phyloP scores from a whole-genome alignment of 2,329 filamentous ascomycete genomes.

The Dactylellina parvicollis region DNA sequence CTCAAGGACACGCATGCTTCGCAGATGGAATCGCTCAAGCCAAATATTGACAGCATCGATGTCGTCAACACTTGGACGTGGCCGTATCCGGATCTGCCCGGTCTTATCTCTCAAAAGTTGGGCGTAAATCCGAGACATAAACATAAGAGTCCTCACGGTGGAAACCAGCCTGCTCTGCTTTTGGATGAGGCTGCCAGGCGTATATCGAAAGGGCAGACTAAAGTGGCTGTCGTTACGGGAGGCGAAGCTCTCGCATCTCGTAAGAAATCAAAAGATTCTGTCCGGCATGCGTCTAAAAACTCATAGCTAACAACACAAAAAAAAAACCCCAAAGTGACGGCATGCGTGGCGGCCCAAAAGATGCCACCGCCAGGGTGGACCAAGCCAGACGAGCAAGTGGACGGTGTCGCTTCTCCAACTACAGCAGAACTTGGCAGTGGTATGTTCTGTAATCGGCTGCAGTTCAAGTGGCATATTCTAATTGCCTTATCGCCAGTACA shows the following conservation, averaged over 20 bases:
- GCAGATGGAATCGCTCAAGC: constrained; percentile 60
- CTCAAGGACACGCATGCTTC: constrained; percentile 65
- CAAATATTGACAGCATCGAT: constrained; percentile 68
- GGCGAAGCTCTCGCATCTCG: constrained; percentile 73
- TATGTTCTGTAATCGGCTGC: constrained; percentile 57
- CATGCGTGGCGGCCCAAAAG: constrained; percentile 66
- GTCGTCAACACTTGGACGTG: constrained; percentile 74
- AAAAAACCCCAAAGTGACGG: constrained; percentile 66
- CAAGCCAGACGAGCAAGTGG: constrained; percentile 63
- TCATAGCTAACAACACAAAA: constrained; percentile 58
- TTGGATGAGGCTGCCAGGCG: constrained; percentile 72
- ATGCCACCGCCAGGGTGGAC: constrained; percentile 72
- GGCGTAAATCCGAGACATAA: constrained; percentile 65
- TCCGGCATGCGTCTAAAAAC: constrained; percentile 55
- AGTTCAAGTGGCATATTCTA: neutral
- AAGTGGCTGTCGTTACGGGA: constrained; percentile 70
- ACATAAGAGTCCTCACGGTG: constrained; percentile 69
- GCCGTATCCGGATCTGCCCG: constrained; percentile 71
- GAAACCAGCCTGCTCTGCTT: constrained; percentile 71
- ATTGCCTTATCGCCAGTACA: constrained; percentile 57
- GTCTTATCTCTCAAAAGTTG: constrained; percentile 66
- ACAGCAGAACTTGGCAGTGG: constrained; percentile 63
- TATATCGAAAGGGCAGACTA: constrained; percentile 67
- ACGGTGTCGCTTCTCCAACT: constrained; percentile 66
- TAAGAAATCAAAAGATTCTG: constrained; percentile 58